Percentiles rank a stretch among this genome's conserved stretches.
These are phyloP conservation scores for Euphorbia peplus DNA, from an alignment of 345 rosid genomes.

Conservation along the genomic window DNA sequence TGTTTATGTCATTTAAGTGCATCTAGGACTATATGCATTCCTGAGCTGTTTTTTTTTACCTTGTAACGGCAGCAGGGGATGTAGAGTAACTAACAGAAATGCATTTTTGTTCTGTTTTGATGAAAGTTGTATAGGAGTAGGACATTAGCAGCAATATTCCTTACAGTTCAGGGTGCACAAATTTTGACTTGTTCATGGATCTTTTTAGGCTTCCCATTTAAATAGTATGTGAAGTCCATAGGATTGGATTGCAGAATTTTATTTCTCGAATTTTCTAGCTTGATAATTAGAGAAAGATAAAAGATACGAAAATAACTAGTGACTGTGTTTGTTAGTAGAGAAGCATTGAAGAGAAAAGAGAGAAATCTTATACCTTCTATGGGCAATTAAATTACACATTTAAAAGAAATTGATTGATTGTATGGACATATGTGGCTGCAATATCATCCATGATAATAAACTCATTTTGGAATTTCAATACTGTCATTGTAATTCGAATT, in stretches of 20 bases:
- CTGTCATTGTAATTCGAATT: background rate
- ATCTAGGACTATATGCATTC: background rate
- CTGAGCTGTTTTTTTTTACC: background rate
- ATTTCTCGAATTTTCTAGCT: background rate
- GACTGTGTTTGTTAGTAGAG: background rate
- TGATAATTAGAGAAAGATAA: background rate
- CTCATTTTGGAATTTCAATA: background rate
- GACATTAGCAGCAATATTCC: background rate
- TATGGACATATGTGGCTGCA: background rate
- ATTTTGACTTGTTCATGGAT: background rate
- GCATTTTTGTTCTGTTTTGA: background rate
- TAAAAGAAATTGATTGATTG: background rate
- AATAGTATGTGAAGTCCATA: background rate
- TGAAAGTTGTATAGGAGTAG: slow-evolving; percentile 4
- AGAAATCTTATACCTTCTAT: background rate
- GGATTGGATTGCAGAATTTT: background rate
- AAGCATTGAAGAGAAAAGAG: background rate
- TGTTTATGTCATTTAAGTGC: background rate
- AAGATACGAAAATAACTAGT: background rate
- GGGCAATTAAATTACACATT: background rate
- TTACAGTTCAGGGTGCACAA: background rate
- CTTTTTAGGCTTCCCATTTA: background rate
- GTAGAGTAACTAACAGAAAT: background rate
- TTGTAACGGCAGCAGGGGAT: background rate
- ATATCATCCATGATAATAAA: background rate